Evolutionary conservation across 2,329 filamentous ascomycete species (phyloP).

Genomic region (Phialemonium atrogriseum): DNA sequence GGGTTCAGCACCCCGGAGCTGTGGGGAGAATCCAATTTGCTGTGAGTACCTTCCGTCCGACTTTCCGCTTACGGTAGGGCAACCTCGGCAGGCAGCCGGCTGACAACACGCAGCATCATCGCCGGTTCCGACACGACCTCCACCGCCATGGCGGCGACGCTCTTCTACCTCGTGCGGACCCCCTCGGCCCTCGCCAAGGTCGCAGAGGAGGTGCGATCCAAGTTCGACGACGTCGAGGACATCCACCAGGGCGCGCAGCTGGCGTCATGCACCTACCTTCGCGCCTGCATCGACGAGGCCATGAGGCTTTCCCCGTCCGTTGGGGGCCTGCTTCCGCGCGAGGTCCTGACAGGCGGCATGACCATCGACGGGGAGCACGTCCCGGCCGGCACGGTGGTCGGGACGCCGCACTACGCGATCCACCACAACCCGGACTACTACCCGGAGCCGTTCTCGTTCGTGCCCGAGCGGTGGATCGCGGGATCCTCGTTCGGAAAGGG

Average conservation of each 20-base stretch:
- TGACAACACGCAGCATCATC: slow-evolving; percentile 54
- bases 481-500: slow-evolving; percentile 27
- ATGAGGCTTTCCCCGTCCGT: slow-evolving; percentile 56
- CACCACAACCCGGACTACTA: slow-evolving; percentile 60
- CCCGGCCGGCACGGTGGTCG: slow-evolving; percentile 54
- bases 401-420: slow-evolving; percentile 58
- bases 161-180: slow-evolving; percentile 55
- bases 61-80: too few species aligned
- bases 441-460: slow-evolving; percentile 47
- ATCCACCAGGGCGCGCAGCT: slow-evolving; percentile 44
- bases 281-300: slow-evolving; percentile 57
- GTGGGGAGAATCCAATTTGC: slow-evolving; percentile 62
- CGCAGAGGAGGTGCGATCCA: slow-evolving; percentile 41
- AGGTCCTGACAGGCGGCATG: slow-evolving; percentile 47
- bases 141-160: slow-evolving; percentile 54
- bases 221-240: slow-evolving; percentile 44
- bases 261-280: slow-evolving; percentile 47
- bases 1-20: slow-evolving; percentile 59
- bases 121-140: slow-evolving; percentile 66
- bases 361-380: slow-evolving; percentile 44
- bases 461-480: slow-evolving; percentile 58
- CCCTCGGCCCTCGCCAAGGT: slow-evolving; percentile 36
- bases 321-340: slow-evolving; percentile 50
- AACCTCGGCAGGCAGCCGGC: too few species aligned
- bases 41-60: slow-evolving; percentile 30